Percentiles rank a stretch among this genome's conserved stretches.
These are phyloP conservation scores for Bolboschoenus planiculmis DNA, from an alignment of 176 grass and related monocot genomes.

Conservation along the genomic window DNA sequence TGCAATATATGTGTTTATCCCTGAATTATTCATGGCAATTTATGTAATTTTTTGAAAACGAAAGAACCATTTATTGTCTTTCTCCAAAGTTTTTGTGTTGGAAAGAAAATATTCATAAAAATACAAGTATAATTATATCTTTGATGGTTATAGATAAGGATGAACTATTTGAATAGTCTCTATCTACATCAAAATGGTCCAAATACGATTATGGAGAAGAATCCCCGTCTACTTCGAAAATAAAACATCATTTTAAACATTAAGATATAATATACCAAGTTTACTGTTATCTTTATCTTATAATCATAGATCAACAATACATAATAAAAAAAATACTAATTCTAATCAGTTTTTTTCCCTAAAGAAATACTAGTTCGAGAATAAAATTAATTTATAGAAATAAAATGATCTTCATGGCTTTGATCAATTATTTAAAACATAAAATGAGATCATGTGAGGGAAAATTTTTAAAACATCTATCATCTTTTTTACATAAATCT, in stretches of 20 bases:
- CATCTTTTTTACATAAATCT: neutral
- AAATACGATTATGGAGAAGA: neutral
- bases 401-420: neutral
- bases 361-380: neutral
- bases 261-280: neutral
- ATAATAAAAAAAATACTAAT: neutral
- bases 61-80: neutral
- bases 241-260: neutral
- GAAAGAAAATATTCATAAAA: neutral
- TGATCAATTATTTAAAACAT: neutral
- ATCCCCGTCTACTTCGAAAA: neutral
- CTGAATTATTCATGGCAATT: neutral
- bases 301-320: no score
- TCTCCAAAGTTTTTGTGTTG: neutral
- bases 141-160: neutral
- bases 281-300: neutral
- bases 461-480: no score
- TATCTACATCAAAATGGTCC: neutral
- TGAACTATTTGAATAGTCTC: neutral
- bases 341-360: neutral
- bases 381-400: no score
- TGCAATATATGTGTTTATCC: neutral
- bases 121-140: neutral
- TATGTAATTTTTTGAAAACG: neutral
- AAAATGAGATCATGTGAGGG: neutral